Conservation (phyloP, 345 rosid species). For the Populus deltoides region DNA sequence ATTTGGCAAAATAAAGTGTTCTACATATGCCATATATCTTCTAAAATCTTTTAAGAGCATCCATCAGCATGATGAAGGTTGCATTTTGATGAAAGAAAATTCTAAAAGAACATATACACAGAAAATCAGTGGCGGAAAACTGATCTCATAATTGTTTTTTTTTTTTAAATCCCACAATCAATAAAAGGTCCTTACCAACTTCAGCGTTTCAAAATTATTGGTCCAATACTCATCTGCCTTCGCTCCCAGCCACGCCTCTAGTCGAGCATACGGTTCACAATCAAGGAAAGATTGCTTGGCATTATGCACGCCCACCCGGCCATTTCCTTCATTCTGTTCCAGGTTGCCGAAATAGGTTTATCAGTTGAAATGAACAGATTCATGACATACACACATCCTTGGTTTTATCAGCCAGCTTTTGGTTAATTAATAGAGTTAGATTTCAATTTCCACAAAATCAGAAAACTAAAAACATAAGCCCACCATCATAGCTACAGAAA, state of each 20-base stretch:
- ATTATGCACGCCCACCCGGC: slow-evolving; percentile 29
- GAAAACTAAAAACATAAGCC: too few relatives aligned
- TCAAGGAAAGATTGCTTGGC: slow-evolving; percentile 39
- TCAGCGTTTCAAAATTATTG: slow-evolving; percentile 21
- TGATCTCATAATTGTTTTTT: not conserved
- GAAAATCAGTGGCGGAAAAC: not conserved
- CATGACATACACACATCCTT: too few relatives aligned
- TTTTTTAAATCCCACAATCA: not conserved
- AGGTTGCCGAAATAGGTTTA: too few relatives aligned
- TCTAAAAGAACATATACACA: not conserved
- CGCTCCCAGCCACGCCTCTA: slow-evolving; percentile 34
- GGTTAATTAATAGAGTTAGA: too few relatives aligned
- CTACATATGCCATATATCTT: not conserved
- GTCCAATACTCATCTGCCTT: slow-evolving; percentile 32
- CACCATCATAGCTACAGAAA: too few relatives aligned
- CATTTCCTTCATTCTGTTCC: slow-evolving; percentile 21
- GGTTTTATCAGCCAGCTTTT: too few relatives aligned
- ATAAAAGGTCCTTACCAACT: slow-evolving; percentile 18
- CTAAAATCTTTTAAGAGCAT: not conserved
- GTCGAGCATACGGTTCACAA: slow-evolving; percentile 31
- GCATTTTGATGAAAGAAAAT: not conserved
- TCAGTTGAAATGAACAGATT: too few relatives aligned
- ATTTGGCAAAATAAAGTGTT: too few relatives aligned
- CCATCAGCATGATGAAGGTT: not conserved
- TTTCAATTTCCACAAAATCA: too few relatives aligned